These are phyloP conservation scores for Cyclotella cryptica DNA, from an alignment of 108 stramenopile genomes.

Conservation along the genomic window DNA sequence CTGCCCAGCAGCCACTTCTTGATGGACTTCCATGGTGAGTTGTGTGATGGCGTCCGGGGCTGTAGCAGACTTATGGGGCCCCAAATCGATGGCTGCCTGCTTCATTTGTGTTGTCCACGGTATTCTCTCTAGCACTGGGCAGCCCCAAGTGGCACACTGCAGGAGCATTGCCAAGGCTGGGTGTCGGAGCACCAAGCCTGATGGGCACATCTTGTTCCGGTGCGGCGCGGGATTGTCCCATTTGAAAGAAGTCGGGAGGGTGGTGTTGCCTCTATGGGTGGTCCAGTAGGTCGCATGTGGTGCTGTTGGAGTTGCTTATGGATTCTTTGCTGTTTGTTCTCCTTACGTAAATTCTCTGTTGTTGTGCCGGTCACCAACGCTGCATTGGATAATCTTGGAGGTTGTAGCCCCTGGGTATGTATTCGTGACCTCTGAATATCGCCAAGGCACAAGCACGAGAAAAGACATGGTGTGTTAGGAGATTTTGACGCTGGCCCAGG, in stretches of 20 bases:
- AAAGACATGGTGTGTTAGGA: no score
- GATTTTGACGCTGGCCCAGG: no score
- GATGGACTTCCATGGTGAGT: background rate
- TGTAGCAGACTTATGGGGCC: conserved; percentile 16
- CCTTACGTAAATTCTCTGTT: no score
- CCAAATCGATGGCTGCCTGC: conserved; percentile 8
- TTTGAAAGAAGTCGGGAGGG: background rate
- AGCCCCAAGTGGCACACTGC: conserved; percentile 19
- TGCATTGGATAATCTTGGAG: no score
- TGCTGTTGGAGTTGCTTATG: no score
- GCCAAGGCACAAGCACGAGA: no score
- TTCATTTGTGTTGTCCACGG: conserved; percentile 11
- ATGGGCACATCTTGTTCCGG: conserved; percentile 1
- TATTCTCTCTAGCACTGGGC: conserved; percentile 3
- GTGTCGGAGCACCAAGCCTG: background rate
- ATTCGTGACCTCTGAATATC: no score
- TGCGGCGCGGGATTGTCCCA: no score
- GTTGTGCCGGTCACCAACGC: no score
- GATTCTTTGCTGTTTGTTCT: no score
- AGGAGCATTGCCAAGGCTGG: conserved; percentile 1
- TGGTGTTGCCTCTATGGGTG: background rate
- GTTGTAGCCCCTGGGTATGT: no score
- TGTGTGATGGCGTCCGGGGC: conserved; percentile 11
- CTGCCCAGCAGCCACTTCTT: background rate
- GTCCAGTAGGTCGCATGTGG: background rate